Conservation (phyloP, 306 rosid species). For the Senna siamea region DNA sequence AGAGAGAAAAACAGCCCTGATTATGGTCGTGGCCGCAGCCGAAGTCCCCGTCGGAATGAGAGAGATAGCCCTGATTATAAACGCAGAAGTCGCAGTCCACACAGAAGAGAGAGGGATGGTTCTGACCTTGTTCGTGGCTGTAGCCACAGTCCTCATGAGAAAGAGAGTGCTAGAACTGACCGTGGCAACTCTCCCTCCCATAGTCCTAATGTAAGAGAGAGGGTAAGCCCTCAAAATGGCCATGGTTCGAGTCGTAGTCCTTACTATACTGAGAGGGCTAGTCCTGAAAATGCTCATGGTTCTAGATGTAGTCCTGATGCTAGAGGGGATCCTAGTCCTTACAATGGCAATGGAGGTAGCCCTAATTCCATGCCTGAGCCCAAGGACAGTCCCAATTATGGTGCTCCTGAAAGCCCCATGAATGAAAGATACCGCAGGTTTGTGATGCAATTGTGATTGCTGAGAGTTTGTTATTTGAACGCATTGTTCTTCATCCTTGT, state of each 20-base stretch:
- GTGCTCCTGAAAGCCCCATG: constrained; percentile 85
- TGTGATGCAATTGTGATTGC: constrained; percentile 12
- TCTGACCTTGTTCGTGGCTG: constrained; percentile 51
- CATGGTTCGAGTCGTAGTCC: constrained; percentile 53
- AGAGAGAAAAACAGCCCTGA: constrained; percentile 83
- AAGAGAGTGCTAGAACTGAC: constrained; percentile 46
- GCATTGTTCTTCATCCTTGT: background rate
- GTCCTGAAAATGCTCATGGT: constrained; percentile 68
- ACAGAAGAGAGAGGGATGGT: constrained; percentile 60
- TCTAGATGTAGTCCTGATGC: constrained; percentile 53
- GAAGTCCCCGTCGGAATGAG: constrained; percentile 65
- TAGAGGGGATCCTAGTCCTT: constrained; percentile 53
- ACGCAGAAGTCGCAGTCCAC: constrained; percentile 64
- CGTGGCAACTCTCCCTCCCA: constrained; percentile 45
- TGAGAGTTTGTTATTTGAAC: background rate
- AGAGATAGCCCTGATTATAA: constrained; percentile 69
- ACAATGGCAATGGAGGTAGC: constrained; percentile 63
- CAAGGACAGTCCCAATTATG: constrained; percentile 74
- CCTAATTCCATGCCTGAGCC: constrained; percentile 60
- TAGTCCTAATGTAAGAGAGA: constrained; percentile 54
- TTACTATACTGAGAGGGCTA: constrained; percentile 50
- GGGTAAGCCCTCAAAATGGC: constrained; percentile 49
- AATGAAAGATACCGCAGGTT: constrained; percentile 79
- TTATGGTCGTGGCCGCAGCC: constrained; percentile 70
- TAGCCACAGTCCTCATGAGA: constrained; percentile 54